Evolutionary conservation across 2,329 filamentous ascomycete species (phyloP).

Genomic region (Biscogniauxia mediterranea): DNA sequence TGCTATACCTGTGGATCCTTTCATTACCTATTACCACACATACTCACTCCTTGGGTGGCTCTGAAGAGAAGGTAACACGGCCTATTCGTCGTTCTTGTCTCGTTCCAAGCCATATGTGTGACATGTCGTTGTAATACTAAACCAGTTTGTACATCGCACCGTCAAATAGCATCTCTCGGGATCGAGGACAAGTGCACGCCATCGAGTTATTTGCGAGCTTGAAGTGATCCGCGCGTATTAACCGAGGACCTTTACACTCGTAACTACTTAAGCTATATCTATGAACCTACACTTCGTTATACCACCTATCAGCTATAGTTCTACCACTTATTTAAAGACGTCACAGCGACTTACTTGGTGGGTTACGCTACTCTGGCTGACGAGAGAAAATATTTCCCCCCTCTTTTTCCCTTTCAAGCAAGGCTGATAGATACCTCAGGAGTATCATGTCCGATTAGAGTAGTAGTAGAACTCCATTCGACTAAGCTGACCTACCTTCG

Average conservation of each 20-base stretch:
- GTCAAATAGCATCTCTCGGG: not conserved
- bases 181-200: not conserved
- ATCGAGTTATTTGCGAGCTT: not conserved
- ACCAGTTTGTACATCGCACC: too few relatives aligned
- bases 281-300: too few relatives aligned
- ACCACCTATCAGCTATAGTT: too few relatives aligned
- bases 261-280: not conserved
- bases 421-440: not conserved
- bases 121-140: too few relatives aligned
- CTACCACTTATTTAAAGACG: not conserved
- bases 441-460: not conserved
- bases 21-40: too few relatives aligned
- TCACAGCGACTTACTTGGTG: not conserved
- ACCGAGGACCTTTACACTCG: not conserved
- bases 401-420: not conserved
- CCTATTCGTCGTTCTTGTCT: too few relatives aligned
- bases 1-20: too few relatives aligned
- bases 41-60: too few relatives aligned
- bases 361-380: not conserved
- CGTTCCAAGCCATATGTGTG: too few relatives aligned
- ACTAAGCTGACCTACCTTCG: not conserved
- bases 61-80: too few relatives aligned
- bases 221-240: not conserved
- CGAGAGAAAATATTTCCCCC: not conserved
- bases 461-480: not conserved